Evolutionary conservation across 2,329 filamentous ascomycete genomes (phyloP).

Genomic region (Huntiella savannae): DNA sequence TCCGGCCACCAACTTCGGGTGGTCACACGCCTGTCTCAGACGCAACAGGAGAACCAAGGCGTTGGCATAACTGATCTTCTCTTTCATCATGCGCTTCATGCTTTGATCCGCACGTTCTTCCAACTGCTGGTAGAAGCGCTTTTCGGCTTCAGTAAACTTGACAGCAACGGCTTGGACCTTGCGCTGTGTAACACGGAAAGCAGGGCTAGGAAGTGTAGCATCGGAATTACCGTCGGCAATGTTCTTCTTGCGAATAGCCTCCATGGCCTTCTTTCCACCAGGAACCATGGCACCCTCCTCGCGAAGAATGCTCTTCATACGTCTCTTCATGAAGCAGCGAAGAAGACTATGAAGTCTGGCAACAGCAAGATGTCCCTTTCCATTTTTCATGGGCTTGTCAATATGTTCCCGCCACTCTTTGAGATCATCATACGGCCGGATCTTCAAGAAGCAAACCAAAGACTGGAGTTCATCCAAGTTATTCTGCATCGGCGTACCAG

Average conservation of each 20-base stretch:
- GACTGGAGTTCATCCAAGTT: conserved; percentile 93
- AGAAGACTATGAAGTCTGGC: conserved; percentile 67
- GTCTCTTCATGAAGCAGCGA: conserved; percentile 93
- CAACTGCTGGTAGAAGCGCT: conserved; percentile 67
- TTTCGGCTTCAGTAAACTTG: conserved; percentile 61
- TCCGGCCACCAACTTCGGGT: conserved; percentile 69
- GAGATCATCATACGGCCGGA: conserved; percentile 77
- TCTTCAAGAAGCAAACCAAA: conserved; percentile 76
- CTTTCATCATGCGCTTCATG: conserved; percentile 73
- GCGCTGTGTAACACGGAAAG: conserved; percentile 81
- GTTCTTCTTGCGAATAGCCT: conserved; percentile 22
- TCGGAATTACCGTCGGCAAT: conserved; percentile 20
- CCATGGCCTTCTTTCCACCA: conserved; percentile 40
- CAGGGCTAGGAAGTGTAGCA: conserved; percentile 30
- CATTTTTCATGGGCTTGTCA: conserved; percentile 72
- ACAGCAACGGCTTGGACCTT: conserved; percentile 68
- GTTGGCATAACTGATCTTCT: conserved; percentile 74
- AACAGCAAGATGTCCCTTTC: conserved; percentile 76
- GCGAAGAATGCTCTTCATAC: conserved; percentile 92
- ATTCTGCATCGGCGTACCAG: conserved; percentile 95
- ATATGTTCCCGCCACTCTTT: conserved; percentile 83
- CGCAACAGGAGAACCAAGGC: conserved; percentile 83
- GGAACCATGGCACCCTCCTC: conserved; percentile 64
- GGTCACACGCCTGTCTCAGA: conserved; percentile 83
- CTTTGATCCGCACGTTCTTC: conserved; percentile 72